Base-by-base conservation (phyloP, 768 basidiomycete species). In the Phlebiopsis flavidoalba region DNA sequence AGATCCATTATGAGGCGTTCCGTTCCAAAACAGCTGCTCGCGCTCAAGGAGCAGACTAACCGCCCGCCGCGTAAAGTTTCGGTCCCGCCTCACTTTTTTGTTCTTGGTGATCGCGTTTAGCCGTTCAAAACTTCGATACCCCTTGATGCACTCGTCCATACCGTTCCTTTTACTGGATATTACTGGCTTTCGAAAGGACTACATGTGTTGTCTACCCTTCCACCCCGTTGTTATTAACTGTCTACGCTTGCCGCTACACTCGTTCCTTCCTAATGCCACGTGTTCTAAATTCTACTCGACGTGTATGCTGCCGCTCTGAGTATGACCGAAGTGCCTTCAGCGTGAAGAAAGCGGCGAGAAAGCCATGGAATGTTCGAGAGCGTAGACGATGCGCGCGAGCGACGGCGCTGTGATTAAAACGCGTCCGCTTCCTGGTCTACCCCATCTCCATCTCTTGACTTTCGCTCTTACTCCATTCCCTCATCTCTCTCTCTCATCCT, bases 1-100 rank as follows among this genome's bases (percentile, higher is more conserved):
- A 95, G 75, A 97, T 96, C 73, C 96, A 99, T 77, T 99, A 98
- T 74, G 96, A 99, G 80, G 94, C 95, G 8, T 99, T 99, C 93
- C 87, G 96, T 65, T 96, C 94, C 67, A 98, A n/a, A 98, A 79
- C 96, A 99, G 79, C 76, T 98, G 66, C 81, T 98, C 51, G 96
- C 96, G 14, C 84, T 98, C 69, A 98, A 98, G 82, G 96, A 98
- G 77, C 91, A 91, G 43, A 93, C 93, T 61, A 88, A 84, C 74
- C 85, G 84, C 64, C 87, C 87, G 61, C 68, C 14, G 65, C 65
- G 19, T 59, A 62, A 45, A 26, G 7, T 43, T 4, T 21, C 54
- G 19, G 15, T 8, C 15, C 7, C 22, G 15, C 11, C 33, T 17
- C 40, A 21, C 52, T 47, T 36, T 46, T 14, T 26, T 37, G 19